Evolutionary conservation across 139 green algal genomes (phyloP).

Genomic region (Dunaliella sp.): DNA sequence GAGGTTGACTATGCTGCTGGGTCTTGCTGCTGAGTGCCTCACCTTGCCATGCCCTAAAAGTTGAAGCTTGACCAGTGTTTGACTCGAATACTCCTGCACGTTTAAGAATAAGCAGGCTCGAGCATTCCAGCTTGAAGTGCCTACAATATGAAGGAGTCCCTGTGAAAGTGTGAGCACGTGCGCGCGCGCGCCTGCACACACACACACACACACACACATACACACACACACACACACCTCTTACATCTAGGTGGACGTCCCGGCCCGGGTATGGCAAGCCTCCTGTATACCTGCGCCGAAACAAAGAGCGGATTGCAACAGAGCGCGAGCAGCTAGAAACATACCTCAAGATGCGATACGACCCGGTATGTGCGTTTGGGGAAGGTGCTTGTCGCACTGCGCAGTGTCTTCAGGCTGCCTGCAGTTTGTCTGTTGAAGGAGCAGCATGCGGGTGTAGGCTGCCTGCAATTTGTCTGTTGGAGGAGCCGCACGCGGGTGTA

Average conservation of each 20-base stretch:
- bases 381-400: neutral
- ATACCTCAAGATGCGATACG: constrained; percentile 50
- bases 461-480: neutral
- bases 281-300: constrained; percentile 77
- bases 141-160: too few relatives aligned
- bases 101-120: too few relatives aligned
- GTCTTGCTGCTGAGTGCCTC: too few relatives aligned
- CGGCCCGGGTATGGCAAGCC: constrained; percentile 74
- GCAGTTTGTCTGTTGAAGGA: neutral
- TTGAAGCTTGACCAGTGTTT: too few relatives aligned
- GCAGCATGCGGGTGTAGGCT: neutral
- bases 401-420: neutral
- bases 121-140: too few relatives aligned
- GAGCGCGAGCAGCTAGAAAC: constrained; percentile 67
- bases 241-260: constrained; percentile 51
- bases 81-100: too few relatives aligned
- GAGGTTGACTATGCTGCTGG: too few relatives aligned
- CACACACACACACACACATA: too few relatives aligned
- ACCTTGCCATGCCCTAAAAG: too few relatives aligned
- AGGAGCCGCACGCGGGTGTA: neutral
- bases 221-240: too few relatives aligned
- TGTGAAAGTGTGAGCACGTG: too few relatives aligned
- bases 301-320: constrained; percentile 57
- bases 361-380: constrained; percentile 40
- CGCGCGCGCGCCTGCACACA: too few relatives aligned